phyloP scores from a whole-genome alignment of 2,329 filamentous ascomycete genomes.

The Fusarium dlaminii region DNA sequence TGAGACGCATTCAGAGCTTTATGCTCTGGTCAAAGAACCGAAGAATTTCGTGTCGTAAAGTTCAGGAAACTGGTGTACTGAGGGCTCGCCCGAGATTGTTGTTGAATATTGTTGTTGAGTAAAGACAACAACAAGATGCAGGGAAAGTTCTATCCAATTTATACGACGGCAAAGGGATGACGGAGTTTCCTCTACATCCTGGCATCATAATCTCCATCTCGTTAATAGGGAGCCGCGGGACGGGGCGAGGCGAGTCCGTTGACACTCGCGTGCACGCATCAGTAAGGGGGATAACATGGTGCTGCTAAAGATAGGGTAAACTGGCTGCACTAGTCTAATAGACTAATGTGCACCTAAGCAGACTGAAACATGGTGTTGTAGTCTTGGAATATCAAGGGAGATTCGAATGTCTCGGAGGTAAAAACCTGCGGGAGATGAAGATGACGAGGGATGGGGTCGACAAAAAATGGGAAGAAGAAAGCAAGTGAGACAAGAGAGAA shows the following conservation, averaged over 20 bases:
- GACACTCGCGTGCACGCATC: background rate
- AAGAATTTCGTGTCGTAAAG: background rate
- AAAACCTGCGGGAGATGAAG: background rate
- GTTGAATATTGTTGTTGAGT: background rate
- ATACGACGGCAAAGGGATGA: background rate
- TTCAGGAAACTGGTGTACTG: too few relatives aligned
- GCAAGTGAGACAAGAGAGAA: slow-evolving; percentile 9
- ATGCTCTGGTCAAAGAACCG: background rate
- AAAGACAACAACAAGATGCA: background rate
- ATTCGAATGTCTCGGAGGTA: background rate
- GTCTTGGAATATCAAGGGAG: background rate
- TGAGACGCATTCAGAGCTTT: background rate
- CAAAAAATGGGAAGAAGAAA: background rate
- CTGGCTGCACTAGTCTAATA: slow-evolving; percentile 7
- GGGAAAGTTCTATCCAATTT: background rate
- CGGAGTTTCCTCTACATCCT: background rate
- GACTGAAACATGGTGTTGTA: background rate
- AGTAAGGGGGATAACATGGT: background rate
- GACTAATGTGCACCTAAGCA: background rate
- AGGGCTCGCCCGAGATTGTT: too few relatives aligned
- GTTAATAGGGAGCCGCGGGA: background rate
- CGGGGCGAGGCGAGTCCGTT: background rate
- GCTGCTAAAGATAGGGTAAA: background rate
- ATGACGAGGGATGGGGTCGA: background rate
- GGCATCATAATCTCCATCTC: background rate